Evolutionary conservation across 768 basidiomycete genomes (phyloP), one percentile per base, ranked within the genome.

Genomic region (Cystofilobasidium capitatum): DNA sequence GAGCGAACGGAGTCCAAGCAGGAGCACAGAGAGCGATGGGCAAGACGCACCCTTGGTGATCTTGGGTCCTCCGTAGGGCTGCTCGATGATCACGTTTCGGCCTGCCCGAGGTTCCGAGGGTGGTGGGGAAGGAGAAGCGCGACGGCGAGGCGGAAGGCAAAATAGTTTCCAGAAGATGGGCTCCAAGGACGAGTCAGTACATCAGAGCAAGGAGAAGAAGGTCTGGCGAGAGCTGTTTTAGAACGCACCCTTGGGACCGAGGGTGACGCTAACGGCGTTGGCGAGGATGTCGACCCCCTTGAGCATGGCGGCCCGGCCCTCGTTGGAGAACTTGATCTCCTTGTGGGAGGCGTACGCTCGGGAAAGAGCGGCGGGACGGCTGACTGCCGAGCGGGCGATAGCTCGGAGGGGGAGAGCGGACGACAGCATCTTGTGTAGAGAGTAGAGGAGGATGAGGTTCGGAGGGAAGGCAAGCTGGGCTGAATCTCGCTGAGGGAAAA

Each of bases 1-100:
- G 24, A n/a, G 54, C 10, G 54, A 22, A 44, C 12, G 12, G 22
- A 60, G 59, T 22, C 10, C n/a, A 44, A 44, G 40, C 10, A 62
- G 39, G 45, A 65, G 39, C 17, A 40, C 26, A 24, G 44, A 57
- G 31, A 39, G 2, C 14, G 37, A 59, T 14, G 42, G 29, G 44
- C 37, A 54, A 33, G 14, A 78, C 82, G 60, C 66, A 89, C 89
- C 91, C 79, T 96, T 97, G 74, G 93, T 97, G 77, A 97, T 96
- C 81, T 96, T 92, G 59, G 80, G 80, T 54, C 78, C 80, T 67
- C 80, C 80, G 70, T 79, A 80, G 17, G 78, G 73, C 71, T 72
- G 88, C 80, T 97, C 94, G 74, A 98, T 96, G 81, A 98, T 98
- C 76, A 98, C 94, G 78, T 96, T 99, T 75, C 93, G 85, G 72